Percentiles rank a stretch among this genome's conserved stretches.
phyloP scores from a whole-genome alignment of 805 yeast species.

The Hanseniaspora meyeri region DNA sequence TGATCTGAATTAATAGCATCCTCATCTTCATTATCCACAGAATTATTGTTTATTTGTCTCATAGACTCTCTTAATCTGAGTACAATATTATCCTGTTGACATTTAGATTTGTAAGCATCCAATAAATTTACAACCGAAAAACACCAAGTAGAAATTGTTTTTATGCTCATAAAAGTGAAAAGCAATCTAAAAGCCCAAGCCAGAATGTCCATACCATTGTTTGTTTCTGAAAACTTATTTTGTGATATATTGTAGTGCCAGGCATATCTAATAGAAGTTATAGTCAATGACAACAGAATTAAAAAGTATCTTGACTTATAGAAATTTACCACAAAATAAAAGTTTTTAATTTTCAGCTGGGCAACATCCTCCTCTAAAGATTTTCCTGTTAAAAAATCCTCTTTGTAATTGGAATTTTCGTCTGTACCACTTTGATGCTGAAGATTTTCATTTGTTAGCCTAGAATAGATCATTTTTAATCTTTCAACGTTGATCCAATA shows the following conservation, averaged over 20 bases:
- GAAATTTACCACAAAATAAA: neutral
- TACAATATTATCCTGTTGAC: conserved; percentile 38
- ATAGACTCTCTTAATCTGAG: conserved; percentile 63
- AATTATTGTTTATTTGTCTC: conserved; percentile 43
- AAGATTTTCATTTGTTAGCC: conserved; percentile 15
- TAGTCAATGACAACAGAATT: neutral
- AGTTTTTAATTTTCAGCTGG: neutral
- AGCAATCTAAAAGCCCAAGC: neutral
- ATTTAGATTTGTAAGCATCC: conserved; percentile 23
- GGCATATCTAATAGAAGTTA: neutral
- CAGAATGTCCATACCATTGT: neutral
- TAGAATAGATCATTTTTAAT: conserved; percentile 20
- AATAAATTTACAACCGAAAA: conserved; percentile 35
- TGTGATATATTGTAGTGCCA: neutral
- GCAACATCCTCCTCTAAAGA: conserved; percentile 1
- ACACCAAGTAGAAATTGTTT: conserved; percentile 32
- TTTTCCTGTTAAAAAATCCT: conserved; percentile 16
- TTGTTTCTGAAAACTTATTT: neutral
- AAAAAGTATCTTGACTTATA: conserved; percentile 7
- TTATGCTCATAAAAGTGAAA: neutral
- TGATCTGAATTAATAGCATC: conserved; percentile 18
- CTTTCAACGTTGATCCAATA: conserved; percentile 37
- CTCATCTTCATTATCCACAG: neutral
- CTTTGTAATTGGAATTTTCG: conserved; percentile 18
- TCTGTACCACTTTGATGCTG: conserved; percentile 17